These are phyloP conservation scores for Pseudocercospora ulei DNA, from an alignment of 2,329 filamentous ascomycete genomes.

Conservation along the genomic window DNA sequence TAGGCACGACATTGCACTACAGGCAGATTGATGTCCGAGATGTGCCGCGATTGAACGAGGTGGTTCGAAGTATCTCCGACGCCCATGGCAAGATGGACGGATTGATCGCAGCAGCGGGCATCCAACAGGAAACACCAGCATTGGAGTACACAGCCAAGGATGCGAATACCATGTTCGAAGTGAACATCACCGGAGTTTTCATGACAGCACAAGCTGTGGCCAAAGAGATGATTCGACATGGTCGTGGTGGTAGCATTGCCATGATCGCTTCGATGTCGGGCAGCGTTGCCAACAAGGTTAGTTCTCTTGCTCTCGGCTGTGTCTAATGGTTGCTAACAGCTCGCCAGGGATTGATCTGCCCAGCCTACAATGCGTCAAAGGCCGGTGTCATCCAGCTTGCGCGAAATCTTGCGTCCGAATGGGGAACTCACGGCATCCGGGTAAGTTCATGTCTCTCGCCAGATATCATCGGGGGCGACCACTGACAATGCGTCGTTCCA, in stretches of 20 bases:
- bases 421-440: constrained; percentile 62
- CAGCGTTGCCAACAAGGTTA: constrained; percentile 53
- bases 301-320: constrained; percentile 21
- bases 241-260: constrained; percentile 51
- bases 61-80: constrained; percentile 59
- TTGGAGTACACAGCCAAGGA: constrained; percentile 63
- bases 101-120: constrained; percentile 62
- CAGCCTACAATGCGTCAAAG: constrained; percentile 68
- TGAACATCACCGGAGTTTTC: constrained; percentile 50
- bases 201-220: constrained; percentile 56
- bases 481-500: neutral
- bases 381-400: constrained; percentile 62
- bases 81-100: constrained; percentile 67
- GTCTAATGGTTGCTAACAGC: constrained; percentile 9
- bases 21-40: constrained; percentile 72
- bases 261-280: constrained; percentile 56
- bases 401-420: constrained; percentile 62
- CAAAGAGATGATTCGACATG: constrained; percentile 54
- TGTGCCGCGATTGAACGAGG: constrained; percentile 54
- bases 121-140: constrained; percentile 74
- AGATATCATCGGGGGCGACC: too few species aligned
- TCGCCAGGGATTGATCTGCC: constrained; percentile 53
- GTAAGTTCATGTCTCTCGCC: constrained; percentile 2
- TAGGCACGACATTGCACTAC: constrained; percentile 56
- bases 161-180: constrained; percentile 52